Conservation (phyloP, 768 basidiomycete species). For the Agrocybe chaxingu region DNA sequence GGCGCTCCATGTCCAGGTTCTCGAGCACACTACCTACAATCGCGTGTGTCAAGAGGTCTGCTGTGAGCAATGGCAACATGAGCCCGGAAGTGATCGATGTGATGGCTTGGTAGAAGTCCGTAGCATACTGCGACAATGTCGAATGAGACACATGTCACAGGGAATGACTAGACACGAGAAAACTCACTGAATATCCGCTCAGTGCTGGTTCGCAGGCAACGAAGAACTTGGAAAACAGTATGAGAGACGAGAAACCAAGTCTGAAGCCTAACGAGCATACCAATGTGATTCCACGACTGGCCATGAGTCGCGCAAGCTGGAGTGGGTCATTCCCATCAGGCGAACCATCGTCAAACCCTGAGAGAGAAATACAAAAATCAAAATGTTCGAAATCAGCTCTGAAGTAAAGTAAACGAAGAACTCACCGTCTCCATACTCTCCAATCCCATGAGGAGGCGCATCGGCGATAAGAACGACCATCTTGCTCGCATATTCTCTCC, state of each 20-base stretch:
- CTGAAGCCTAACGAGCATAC: constrained; percentile 40
- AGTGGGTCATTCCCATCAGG: constrained; percentile 93
- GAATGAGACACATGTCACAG: neutral
- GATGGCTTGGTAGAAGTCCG: constrained; percentile 93
- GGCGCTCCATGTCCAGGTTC: constrained; percentile 96
- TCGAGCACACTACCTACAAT: constrained; percentile 96
- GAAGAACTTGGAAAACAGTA: constrained; percentile 66
- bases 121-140: constrained; percentile 61
- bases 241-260: constrained; percentile 4
- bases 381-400: constrained; percentile 12
- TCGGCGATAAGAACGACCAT: constrained; percentile 98
- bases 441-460: constrained; percentile 96
- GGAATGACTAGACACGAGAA: neutral
- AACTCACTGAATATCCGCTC: constrained; percentile 81
- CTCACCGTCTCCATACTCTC: constrained; percentile 93
- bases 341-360: constrained; percentile 91
- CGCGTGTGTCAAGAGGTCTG: constrained; percentile 90
- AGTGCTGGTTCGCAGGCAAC: constrained; percentile 98
- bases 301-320: constrained; percentile 85
- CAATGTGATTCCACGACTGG: constrained; percentile 83
- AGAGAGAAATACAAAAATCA: constrained; percentile 11
- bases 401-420: constrained; percentile 7
- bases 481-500: constrained; percentile 85
- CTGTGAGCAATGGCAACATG: constrained; percentile 95
- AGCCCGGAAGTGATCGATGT: constrained; percentile 91